Evolutionary conservation across 1,284 basidiomycete genomes (phyloP).

Genomic region (Boletus albobrunnescens): DNA sequence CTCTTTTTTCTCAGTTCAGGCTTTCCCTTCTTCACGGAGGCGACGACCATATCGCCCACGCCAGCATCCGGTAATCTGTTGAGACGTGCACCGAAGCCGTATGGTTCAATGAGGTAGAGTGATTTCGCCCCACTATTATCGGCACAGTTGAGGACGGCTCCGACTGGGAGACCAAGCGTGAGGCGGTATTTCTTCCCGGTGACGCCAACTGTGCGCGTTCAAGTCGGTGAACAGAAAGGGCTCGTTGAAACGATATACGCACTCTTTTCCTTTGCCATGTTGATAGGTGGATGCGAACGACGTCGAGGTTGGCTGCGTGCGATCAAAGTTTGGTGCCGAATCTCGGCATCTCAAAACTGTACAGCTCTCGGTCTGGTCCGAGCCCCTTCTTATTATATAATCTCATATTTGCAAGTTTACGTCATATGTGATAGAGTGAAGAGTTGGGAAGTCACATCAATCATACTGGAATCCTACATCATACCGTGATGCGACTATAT

Average conservation of each 20-base stretch:
- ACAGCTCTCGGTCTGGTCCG: slow-evolving; percentile 11
- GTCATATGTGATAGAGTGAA: too few relatives aligned
- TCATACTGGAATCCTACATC: too few relatives aligned
- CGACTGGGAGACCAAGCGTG: slow-evolving; percentile 95
- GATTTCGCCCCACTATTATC: slow-evolving; percentile 99
- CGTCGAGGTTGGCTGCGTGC: neutral
- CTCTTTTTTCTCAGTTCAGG: slow-evolving; percentile 99
- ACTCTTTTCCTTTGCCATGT: slow-evolving; percentile 30
- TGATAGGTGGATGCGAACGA: slow-evolving; percentile 6
- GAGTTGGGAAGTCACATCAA: too few relatives aligned
- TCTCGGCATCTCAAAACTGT: slow-evolving; percentile 13
- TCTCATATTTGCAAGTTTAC: too few relatives aligned
- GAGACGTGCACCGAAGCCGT: slow-evolving; percentile 91
- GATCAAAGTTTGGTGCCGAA: slow-evolving; percentile 22
- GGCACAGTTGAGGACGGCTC: slow-evolving; percentile 98
- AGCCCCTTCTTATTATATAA: too few relatives aligned
- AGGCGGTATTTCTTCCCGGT: slow-evolving; percentile 97
- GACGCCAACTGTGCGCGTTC: slow-evolving; percentile 32
- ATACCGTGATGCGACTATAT: too few relatives aligned
- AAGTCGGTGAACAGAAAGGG: neutral
- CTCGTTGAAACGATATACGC: neutral
- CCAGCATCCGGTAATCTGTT: slow-evolving; percentile 98
- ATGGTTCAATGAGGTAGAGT: slow-evolving; percentile 87
- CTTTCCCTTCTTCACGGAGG: slow-evolving; percentile 99
- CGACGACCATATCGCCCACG: slow-evolving; percentile 99